A percentile compares a stretch with the other conserved stretches of the same genome.
These are phyloP conservation scores for Penicillium sp. DNA, from an alignment of 2,329 filamentous ascomycete genomes.

Conservation along the genomic window DNA sequence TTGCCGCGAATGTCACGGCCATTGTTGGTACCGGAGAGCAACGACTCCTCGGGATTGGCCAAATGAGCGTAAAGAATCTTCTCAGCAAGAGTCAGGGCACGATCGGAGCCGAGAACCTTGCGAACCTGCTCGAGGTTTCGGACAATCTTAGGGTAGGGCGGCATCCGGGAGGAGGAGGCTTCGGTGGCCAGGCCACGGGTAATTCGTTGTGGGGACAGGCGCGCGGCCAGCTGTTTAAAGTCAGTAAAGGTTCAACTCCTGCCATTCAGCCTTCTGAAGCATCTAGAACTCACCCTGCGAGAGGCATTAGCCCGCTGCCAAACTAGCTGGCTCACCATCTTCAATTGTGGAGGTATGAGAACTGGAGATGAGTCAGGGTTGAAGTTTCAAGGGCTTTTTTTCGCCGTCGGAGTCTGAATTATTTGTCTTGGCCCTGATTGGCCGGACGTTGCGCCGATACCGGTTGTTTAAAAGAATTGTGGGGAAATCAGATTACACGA, in stretches of 20 bases:
- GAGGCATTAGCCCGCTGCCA: conserved; percentile 40
- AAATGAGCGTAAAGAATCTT: conserved; percentile 98
- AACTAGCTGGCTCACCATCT: conserved; percentile 43
- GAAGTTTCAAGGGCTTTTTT: conserved; percentile 20
- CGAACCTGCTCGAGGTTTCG: conserved; percentile 74
- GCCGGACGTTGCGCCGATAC: conserved; percentile 20
- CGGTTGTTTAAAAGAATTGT: conserved; percentile 13
- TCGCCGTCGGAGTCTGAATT: conserved; percentile 16
- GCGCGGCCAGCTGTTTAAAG: conserved; percentile 32
- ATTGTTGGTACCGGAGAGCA: conserved; percentile 79
- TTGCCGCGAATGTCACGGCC: conserved; percentile 80
- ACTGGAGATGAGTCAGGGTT: conserved; percentile 17
- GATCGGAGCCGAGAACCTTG: conserved; percentile 64
- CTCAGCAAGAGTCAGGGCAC: conserved; percentile 81
- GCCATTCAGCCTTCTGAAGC: neutral
- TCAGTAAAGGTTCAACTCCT: conserved; percentile 13
- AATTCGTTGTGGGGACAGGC: conserved; percentile 34
- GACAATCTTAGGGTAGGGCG: conserved; percentile 81
- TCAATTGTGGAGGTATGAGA: conserved; percentile 17
- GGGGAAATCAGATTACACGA: conserved; percentile 1
- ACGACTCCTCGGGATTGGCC: conserved; percentile 82
- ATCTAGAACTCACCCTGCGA: conserved; percentile 34
- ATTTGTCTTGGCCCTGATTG: conserved; percentile 24
- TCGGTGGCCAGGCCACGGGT: conserved; percentile 40
- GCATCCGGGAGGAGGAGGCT: conserved; percentile 57